phyloP scores from a whole-genome alignment of 495 filamentous ascomycete species.

The Tuber aestivum region DNA sequence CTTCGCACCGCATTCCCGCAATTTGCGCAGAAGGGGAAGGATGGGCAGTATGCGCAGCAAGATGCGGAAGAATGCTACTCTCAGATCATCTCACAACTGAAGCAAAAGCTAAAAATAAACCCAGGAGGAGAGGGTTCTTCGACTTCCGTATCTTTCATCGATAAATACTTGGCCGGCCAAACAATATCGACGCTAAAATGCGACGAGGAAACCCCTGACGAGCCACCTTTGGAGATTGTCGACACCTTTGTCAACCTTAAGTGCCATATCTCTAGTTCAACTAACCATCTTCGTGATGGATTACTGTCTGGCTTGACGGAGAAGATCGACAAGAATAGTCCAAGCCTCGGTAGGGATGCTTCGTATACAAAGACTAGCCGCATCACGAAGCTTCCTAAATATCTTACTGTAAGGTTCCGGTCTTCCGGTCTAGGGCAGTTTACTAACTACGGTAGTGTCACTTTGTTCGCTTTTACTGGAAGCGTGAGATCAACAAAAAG shows the following conservation, averaged over 20 bases:
- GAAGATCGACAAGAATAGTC: constrained; percentile 82
- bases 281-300: constrained; percentile 84
- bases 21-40: constrained; percentile 78
- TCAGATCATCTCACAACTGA: constrained; percentile 82
- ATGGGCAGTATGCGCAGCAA: constrained; percentile 82
- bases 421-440: not conserved
- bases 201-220: constrained; percentile 70
- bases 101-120: constrained; percentile 67
- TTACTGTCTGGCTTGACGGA: constrained; percentile 74
- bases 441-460: constrained; percentile 49
- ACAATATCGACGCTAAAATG: constrained; percentile 73
- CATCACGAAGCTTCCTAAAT: constrained; percentile 84
- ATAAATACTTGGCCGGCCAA: constrained; percentile 79
- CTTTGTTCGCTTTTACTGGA: constrained; percentile 98
- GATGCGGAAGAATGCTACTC: constrained; percentile 99
- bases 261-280: constrained; percentile 81
- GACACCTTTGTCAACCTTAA: constrained; percentile 88
- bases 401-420: constrained; percentile 63
- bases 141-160: constrained; percentile 65
- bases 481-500: constrained; percentile 87
- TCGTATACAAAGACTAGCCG: constrained; percentile 83
- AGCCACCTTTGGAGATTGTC: constrained; percentile 56
- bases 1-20: constrained; percentile 81
- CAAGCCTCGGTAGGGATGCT: constrained; percentile 67
- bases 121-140: constrained; percentile 45